phyloP scores from a whole-genome alignment of 2,329 filamentous ascomycete genomes.

The Dactylellina haptotyla region DNA sequence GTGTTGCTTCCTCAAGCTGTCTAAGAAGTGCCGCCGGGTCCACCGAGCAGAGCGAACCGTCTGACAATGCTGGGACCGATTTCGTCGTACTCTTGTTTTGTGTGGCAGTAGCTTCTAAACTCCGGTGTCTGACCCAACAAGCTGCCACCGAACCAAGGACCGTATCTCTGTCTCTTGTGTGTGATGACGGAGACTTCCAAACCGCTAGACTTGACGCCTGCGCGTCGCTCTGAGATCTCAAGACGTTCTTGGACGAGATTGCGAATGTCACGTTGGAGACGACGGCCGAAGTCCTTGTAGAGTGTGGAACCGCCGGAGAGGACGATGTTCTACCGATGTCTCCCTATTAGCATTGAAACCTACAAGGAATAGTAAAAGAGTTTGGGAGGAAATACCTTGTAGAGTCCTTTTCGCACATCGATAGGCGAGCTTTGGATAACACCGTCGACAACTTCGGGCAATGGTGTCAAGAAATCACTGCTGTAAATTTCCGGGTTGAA shows the following conservation, averaged over 20 bases:
- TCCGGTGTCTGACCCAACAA: slow-evolving; percentile 96
- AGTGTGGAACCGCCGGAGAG: slow-evolving; percentile 95
- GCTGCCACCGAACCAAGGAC: slow-evolving; percentile 98
- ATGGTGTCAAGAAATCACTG: slow-evolving; percentile 94
- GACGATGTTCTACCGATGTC: slow-evolving; percentile 78
- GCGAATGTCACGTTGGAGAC: slow-evolving; percentile 96
- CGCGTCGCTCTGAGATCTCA: slow-evolving; percentile 87
- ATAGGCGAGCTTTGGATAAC: slow-evolving; percentile 98
- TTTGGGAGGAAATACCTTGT: slow-evolving; percentile 71
- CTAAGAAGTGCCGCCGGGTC: slow-evolving; percentile 68
- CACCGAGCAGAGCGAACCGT: slow-evolving; percentile 91
- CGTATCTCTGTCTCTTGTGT: slow-evolving; percentile 96
- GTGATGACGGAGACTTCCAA: slow-evolving; percentile 96
- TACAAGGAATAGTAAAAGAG: background rate
- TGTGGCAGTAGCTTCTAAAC: slow-evolving; percentile 98
- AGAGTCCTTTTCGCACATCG: slow-evolving; percentile 93
- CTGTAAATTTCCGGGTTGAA: slow-evolving; percentile 99
- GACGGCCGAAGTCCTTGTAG: slow-evolving; percentile 97
- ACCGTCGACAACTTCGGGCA: slow-evolving; percentile 91
- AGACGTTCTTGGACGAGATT: slow-evolving; percentile 94
- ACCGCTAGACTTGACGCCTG: slow-evolving; percentile 90
- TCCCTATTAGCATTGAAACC: background rate
- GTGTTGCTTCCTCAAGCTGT: background rate
- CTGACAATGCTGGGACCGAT: slow-evolving; percentile 95
- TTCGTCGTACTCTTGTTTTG: slow-evolving; percentile 90